Percentiles rank a stretch among this genome's conserved stretches.
Conservation (phyloP, 345 rosid genomes). For the Populus davidiana region DNA sequence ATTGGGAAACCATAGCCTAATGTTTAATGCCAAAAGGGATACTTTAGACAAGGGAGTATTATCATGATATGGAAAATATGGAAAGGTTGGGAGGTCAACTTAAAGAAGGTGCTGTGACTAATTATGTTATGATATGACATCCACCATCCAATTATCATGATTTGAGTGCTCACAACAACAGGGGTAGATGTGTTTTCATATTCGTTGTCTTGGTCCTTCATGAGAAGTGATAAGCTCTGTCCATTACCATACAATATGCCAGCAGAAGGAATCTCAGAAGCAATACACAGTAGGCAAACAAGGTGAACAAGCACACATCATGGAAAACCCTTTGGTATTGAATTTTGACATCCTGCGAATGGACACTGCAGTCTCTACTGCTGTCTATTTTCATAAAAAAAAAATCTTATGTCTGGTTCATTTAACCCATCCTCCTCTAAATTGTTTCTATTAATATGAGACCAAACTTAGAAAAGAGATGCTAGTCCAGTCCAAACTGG, state of each 20-base stretch:
- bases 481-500: no score
- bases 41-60: background rate
- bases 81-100: conserved; percentile 36
- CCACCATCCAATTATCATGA: conserved; percentile 21
- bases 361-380: background rate
- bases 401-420: no score
- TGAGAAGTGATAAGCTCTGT: background rate
- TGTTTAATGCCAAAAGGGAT: background rate
- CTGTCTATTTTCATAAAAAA: background rate
- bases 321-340: background rate
- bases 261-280: background rate
- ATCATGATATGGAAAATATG: background rate
- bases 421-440: background rate
- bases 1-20: background rate
- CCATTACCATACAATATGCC: background rate
- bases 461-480: no score
- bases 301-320: background rate
- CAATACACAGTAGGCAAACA: background rate
- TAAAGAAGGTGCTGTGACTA: conserved; percentile 23
- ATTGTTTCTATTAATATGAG: background rate
- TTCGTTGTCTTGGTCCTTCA: background rate
- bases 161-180: conserved; percentile 14
- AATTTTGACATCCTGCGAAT: background rate
- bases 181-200: conserved; percentile 14
- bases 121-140: conserved; percentile 23